A percentile compares a stretch with the other conserved stretches of the same genome.
Evolutionary conservation across 495 filamentous ascomycete genomes (phyloP).

Genomic region (Penicillium pancosmium): DNA sequence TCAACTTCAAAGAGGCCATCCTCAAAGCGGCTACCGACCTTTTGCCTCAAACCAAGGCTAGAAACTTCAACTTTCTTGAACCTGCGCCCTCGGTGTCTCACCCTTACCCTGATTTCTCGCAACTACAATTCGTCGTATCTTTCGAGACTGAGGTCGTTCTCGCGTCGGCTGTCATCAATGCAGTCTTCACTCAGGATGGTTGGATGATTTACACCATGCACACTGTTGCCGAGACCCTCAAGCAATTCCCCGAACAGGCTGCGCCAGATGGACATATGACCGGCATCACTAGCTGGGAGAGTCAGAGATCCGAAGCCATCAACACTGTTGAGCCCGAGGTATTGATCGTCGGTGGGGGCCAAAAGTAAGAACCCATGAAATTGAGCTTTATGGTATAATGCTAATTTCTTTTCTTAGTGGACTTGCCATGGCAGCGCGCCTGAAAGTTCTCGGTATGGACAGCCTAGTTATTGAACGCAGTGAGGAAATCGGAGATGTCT

Average conservation of each 20-base stretch:
- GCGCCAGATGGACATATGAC: slow-evolving; percentile 29
- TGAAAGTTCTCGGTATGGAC: slow-evolving; percentile 62
- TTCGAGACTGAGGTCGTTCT: slow-evolving; percentile 28
- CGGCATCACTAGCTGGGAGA: slow-evolving; percentile 28
- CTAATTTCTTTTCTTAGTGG: slow-evolving; percentile 14
- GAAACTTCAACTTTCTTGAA: slow-evolving; percentile 24
- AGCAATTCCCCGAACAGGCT: slow-evolving; percentile 21
- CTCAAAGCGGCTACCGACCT: slow-evolving; percentile 28
- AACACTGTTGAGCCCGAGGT: slow-evolving; percentile 29
- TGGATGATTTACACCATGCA: slow-evolving; percentile 31
- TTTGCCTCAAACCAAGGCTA: slow-evolving; percentile 26
- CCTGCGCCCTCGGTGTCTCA: slow-evolving; percentile 23
- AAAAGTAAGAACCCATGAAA: slow-evolving; percentile 22
- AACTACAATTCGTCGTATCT: slow-evolving; percentile 27
- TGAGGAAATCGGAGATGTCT: slow-evolving; percentile 66
- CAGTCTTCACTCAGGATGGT: slow-evolving; percentile 24
- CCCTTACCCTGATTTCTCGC: slow-evolving; percentile 27
- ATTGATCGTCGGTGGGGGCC: slow-evolving; percentile 28
- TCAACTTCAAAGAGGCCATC: slow-evolving; percentile 26
- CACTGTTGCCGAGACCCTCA: slow-evolving; percentile 25
- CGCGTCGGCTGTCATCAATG: slow-evolving; percentile 30
- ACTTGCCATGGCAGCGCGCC: slow-evolving; percentile 55
- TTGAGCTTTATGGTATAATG: not conserved
- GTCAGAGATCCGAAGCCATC: slow-evolving; percentile 22
- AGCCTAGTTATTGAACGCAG: slow-evolving; percentile 64